These are phyloP conservation scores for Glonium stellatum DNA, from an alignment of 495 filamentous ascomycete species.

Conservation along the genomic window DNA sequence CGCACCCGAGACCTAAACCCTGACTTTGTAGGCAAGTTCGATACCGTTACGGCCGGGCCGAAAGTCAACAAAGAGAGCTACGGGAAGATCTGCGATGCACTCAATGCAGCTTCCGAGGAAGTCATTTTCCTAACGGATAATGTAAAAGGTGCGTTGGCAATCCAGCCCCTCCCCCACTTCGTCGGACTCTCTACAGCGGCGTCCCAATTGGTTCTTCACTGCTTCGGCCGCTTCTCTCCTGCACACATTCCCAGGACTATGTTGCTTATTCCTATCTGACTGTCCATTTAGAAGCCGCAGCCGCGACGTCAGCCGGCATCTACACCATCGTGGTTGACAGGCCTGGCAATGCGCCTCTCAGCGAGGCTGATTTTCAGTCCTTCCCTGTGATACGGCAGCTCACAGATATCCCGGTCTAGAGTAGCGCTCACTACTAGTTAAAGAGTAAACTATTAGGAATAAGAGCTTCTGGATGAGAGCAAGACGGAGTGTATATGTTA, in stretches of 20 bases:
- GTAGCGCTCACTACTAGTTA: not conserved
- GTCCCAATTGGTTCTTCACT: not conserved
- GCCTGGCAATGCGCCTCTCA: conserved; percentile 55
- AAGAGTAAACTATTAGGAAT: no score
- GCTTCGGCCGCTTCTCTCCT: not conserved
- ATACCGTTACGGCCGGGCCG: conserved; percentile 66
- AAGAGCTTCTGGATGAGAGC: no score
- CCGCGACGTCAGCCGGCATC: conserved; percentile 58
- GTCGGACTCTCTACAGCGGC: not conserved
- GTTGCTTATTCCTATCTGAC: not conserved
- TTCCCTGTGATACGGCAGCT: conserved; percentile 19
- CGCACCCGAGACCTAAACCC: conserved; percentile 45
- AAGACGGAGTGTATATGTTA: no score
- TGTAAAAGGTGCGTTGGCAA: conserved; percentile 40
- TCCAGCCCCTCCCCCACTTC: not conserved
- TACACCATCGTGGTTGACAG: conserved; percentile 53
- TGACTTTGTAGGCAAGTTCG: conserved; percentile 52
- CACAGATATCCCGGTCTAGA: not conserved
- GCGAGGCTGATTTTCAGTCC: conserved; percentile 37
- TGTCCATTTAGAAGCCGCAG: conserved; percentile 48
- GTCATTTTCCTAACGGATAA: conserved; percentile 70
- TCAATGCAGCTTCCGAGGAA: conserved; percentile 33
- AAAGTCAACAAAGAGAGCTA: conserved; percentile 59
- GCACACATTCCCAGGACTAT: not conserved
- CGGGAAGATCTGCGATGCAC: conserved; percentile 45